Evolutionary conservation across 2,329 filamentous ascomycete species (phyloP), one percentile per base, ranked within the genome.

Genomic region (Magnaporthales sp.): DNA sequence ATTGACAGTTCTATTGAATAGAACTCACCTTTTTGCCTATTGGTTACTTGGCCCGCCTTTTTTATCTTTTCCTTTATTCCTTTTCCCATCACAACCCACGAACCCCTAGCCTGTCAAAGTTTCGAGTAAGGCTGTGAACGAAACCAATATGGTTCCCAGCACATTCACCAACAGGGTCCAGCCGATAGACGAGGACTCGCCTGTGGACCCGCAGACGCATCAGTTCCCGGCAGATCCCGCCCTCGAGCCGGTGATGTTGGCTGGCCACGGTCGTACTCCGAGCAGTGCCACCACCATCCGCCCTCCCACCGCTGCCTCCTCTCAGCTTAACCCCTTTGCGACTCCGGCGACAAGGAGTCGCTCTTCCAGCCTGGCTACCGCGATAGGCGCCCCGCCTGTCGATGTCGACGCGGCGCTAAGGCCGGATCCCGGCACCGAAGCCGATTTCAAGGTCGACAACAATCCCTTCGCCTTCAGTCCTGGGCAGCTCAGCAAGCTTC

Each of bases 381-480:
- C 62, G 13, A 31, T 63, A 7, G 51, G 51, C 6, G 29, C 22
- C 4, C 13, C 5, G 31, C 62, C 30, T 11, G 62, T 69, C n/a
- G 67, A 74, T 66, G 62, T 74, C 51, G 79, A 86, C 68, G 85
- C 89, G 67, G 87, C 89, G 0, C 77, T 91, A 10, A 83, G 80
- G 26, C 88, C 91, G 0, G 90, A 93, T 73, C 89, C 87, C 0
- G 89, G 89, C 8, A 89, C 86, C 1, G 90, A 93, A 75, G 83
- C 80, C 22, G 88, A 91, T 69, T 94, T 91, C 71, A 73, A 85
- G 61, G 84, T 89, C 19, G 81, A 87, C 62, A 80, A 89, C 71
- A 92, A 91, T 75, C 86, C 83, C 61, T 92, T 93, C 71, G 90
- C 89, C 9, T 92, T 89, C 72, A 85, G 87, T 0, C 89, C 89